phyloP scores from a whole-genome alignment of 768 basidiomycete genomes.

The Boletellus ananas region DNA sequence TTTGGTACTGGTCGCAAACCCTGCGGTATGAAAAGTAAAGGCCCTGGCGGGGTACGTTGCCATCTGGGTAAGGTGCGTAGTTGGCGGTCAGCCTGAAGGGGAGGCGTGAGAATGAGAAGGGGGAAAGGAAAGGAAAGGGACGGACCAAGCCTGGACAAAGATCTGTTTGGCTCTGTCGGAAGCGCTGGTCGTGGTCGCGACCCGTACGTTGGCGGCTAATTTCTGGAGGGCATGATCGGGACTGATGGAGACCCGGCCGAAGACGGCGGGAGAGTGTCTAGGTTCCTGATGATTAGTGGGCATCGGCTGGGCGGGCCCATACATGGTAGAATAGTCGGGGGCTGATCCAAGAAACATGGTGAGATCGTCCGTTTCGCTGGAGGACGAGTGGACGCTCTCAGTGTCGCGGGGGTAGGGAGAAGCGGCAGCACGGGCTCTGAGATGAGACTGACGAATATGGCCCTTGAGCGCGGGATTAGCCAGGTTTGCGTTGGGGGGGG shows the following conservation, averaged over 20 bases:
- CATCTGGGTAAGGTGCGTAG: constrained; percentile 88
- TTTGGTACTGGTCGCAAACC: constrained; percentile 88
- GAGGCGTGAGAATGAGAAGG: constrained; percentile 16
- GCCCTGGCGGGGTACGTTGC: constrained; percentile 90
- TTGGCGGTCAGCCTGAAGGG: constrained; percentile 78
- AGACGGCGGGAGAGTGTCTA: constrained; percentile 67
- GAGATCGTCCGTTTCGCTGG: constrained; percentile 85
- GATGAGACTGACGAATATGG: constrained; percentile 70
- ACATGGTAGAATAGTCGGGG: constrained; percentile 69
- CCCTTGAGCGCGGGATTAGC: constrained; percentile 74
- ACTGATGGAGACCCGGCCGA: constrained; percentile 72
- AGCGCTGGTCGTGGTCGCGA: constrained; percentile 86
- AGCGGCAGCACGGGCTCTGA: constrained; percentile 73
- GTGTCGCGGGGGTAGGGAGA: constrained; percentile 85
- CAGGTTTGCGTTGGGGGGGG: constrained; percentile 73
- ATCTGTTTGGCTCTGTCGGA: constrained; percentile 90
- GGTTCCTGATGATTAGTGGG: constrained; percentile 38
- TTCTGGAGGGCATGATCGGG: constrained; percentile 81
- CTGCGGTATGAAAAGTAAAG: constrained; percentile 91
- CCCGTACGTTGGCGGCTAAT: constrained; percentile 80
- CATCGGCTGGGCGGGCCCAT: constrained; percentile 41
- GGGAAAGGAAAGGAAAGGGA: constrained; percentile 22
- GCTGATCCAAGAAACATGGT: constrained; percentile 65
- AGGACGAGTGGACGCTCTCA: constrained; percentile 83
- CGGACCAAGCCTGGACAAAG: constrained; percentile 89